Evolutionary conservation across 345 rosid species (phyloP).

Genomic region (Citrus medica): DNA sequence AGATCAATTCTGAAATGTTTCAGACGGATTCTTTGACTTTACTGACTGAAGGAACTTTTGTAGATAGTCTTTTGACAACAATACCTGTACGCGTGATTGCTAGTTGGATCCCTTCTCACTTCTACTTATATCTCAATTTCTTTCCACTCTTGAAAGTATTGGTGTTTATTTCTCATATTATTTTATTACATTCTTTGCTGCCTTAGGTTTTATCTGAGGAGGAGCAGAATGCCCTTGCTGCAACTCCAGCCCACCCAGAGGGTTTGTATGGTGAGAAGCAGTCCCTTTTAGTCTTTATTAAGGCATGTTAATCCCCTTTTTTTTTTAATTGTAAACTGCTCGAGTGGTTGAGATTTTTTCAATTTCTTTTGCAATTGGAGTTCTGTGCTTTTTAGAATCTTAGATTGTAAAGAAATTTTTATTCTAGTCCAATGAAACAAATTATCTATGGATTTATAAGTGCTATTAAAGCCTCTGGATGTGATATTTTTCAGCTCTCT

Average conservation of each 20-base stretch:
- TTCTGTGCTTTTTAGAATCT: not conserved
- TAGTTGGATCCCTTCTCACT: not conserved
- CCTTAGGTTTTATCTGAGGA: constrained; percentile 76
- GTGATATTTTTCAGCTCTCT: constrained; percentile 45
- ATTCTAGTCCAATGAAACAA: not conserved
- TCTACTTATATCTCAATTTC: not conserved
- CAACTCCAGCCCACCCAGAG: constrained; percentile 88
- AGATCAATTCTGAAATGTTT: constrained; percentile 14
- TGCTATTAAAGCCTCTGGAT: not conserved
- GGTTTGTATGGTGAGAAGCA: constrained; percentile 68
- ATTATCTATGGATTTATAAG: not conserved
- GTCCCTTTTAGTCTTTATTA: not conserved
- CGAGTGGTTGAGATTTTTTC: not conserved
- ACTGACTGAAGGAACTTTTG: constrained; percentile 54
- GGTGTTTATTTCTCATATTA: not conserved
- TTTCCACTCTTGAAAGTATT: not conserved
- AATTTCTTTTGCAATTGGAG: not conserved
- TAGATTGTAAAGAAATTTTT: not conserved
- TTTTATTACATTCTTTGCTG: constrained; percentile 14
- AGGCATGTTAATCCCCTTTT: not conserved
- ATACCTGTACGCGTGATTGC: constrained; percentile 55
- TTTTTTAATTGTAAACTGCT: not conserved
- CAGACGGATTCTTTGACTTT: constrained; percentile 59
- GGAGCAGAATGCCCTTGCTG: constrained; percentile 87
- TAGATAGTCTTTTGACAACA: constrained; percentile 65